A percentile compares a stretch with the other conserved stretches of the same genome.
Conservation (phyloP, 495 filamentous ascomycete genomes). For the Aspergillus leporis region DNA sequence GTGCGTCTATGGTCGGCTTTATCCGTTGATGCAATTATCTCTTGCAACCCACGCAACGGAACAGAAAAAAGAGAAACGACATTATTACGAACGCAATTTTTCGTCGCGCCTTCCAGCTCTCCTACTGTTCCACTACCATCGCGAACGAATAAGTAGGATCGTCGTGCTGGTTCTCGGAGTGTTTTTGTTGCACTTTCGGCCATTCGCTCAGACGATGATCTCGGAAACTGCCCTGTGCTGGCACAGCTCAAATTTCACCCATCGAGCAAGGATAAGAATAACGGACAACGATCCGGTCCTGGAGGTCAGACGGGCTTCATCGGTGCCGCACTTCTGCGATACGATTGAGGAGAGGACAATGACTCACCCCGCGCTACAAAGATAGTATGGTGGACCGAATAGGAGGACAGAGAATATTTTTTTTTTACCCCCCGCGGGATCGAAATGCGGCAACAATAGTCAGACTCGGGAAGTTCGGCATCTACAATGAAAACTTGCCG, state of each 20-base stretch:
- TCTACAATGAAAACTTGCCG: not conserved
- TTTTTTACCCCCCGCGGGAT: not conserved
- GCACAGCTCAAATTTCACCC: constrained; percentile 13
- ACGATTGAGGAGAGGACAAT: not conserved
- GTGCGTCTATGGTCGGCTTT: constrained; percentile 70
- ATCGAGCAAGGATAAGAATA: not conserved
- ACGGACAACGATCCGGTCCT: not conserved
- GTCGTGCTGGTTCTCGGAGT: constrained; percentile 11
- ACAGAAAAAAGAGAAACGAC: constrained; percentile 12
- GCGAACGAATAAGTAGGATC: not conserved
- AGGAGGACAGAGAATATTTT: not conserved
- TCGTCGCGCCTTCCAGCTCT: constrained; percentile 3
- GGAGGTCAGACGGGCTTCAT: not conserved
- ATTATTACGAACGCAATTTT: constrained; percentile 12
- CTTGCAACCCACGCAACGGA: constrained; percentile 7
- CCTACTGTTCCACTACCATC: not conserved
- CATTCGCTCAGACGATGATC: constrained; percentile 12
- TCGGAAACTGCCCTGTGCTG: constrained; percentile 17
- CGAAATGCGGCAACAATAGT: not conserved
- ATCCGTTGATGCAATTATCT: constrained; percentile 50
- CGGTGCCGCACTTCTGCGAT: not conserved
- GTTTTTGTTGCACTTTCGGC: constrained; percentile 6
- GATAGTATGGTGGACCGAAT: not conserved
- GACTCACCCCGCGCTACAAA: not conserved
- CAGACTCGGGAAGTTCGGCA: not conserved